Base-by-base conservation (phyloP, 78 protist genomes). In the Isochrysis galbana region DNA sequence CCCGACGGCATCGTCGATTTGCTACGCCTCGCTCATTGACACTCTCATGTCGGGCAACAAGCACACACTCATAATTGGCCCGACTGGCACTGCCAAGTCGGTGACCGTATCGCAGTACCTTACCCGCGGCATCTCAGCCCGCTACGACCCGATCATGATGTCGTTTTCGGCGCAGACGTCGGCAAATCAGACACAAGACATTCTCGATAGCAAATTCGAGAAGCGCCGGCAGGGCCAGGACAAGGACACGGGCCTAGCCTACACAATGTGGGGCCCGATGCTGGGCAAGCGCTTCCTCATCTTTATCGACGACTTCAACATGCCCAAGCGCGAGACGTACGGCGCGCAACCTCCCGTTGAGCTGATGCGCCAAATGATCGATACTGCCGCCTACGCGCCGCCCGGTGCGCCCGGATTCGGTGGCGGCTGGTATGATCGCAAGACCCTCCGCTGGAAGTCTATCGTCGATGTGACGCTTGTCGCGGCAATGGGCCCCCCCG, bases 281-380 rank as follows among this genome's bases (percentile, higher is more conserved):
- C 82, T 93, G 0, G 98, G 97, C 67, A 94, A 91, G 93, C 44
- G 48, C 47, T 39, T 88, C 46, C 29, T 95, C 54, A 0, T 93
- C 46, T 96, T 97, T 72, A 93, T 97, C 93, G 98, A 97, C 78
- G 98, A 97, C 92, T 34, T 96, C 77, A 97, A 97, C 95, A 97
- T 97, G 98, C 98, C 98, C 23, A 47, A 38, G 55, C 94, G 55
- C n/a, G 98, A 96, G 86, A 87, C 55, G 87, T 97, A 90, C 48
- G 97, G 97, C 51, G 97, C 98, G 7, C 96, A 95, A 84, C 98
- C 98, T 17, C 97, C 98, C 32, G 41, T 96, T 36, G 98, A 96
- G 91, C 91, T 97, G 47, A 77, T 96, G 88, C 93, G 98, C 38
- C 97, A 90, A 47, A 1, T n/a, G 51, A 22, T 93, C 74, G 93